Base-by-base conservation (phyloP, 2,329 filamentous ascomycete genomes). In the Aspergillus texensis region DNA sequence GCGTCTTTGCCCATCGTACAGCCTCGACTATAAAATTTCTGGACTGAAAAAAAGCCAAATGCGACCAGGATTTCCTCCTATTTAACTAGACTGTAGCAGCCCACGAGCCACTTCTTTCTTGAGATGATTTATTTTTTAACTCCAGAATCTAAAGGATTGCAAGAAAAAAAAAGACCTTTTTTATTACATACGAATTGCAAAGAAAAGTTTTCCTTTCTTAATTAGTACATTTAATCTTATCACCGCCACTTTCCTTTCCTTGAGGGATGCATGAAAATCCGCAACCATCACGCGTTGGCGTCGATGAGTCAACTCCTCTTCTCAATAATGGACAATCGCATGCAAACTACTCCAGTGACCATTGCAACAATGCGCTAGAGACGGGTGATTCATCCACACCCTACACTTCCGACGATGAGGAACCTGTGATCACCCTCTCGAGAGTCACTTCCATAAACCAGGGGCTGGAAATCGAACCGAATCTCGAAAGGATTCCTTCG, bases 291-390 rank as follows among this genome's bases (percentile, higher is more conserved):
- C 61, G 34, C 55, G 21, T 30, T 39, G 48, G 45, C 34, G 39
- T 60, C 26, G 52, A 67, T 45, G 69, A 71, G 58, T 65, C 65
- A 24, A 70, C 68, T 19, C 69, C 69, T 30, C 56, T 71, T 30
- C 50, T 71, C 34, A 62, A 58, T 9, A 52, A 60, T 34, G 24
- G 61, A 32, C 53, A 58, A 21, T 50, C 34, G 12, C 45, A 57
- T 39, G 50, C 26, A 43, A 45, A 71, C 69, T 61, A 81, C 72
- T 36, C 77, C 68, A 46, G 76, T 74, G 21, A 79, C 69, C 77
- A 77, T 77, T 48, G 64, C 67, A 46, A 78, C 61, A 46, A 73
- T 72, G 63, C 43, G 11, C 30, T 77, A 70, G 65, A 80, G 77
- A 6, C 63, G 58, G 58, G 58, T 36, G 36, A 64, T 32, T 67